Percentiles rank a stretch among this genome's conserved stretches.
phyloP scores from a whole-genome alignment of 768 basidiomycete species.

The Leccinum disarticulatum region DNA sequence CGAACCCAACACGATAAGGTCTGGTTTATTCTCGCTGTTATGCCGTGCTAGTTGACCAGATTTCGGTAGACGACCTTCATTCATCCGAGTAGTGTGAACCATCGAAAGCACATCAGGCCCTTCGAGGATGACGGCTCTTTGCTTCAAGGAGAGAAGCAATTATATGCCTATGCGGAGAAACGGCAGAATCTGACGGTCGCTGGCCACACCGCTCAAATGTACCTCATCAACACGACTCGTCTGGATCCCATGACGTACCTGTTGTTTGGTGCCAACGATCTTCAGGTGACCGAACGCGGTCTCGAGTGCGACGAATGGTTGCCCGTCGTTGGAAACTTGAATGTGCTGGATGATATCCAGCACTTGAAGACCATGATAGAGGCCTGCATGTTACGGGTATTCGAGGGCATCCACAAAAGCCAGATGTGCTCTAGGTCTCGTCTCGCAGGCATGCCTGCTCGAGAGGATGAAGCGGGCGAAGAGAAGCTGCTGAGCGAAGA shows the following conservation, averaged over 20 bases:
- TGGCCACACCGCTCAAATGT: conserved; percentile 55
- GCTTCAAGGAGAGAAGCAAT: conserved; percentile 56
- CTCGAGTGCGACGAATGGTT: conserved; percentile 91
- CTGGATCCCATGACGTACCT: conserved; percentile 88
- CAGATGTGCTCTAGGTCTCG: conserved; percentile 27
- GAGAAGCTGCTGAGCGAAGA: conserved; percentile 39
- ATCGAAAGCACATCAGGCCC: conserved; percentile 48
- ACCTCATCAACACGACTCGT: conserved; percentile 76
- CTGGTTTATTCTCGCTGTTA: conserved; percentile 15
- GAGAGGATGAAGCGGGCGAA: conserved; percentile 58
- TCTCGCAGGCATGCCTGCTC: conserved; percentile 35
- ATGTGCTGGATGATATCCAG: conserved; percentile 80
- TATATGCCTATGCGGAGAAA: conserved; percentile 85
- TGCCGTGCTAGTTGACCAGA: conserved; percentile 11
- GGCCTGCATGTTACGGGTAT: conserved; percentile 83
- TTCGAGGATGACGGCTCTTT: conserved; percentile 18
- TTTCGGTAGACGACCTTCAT: conserved; percentile 63
- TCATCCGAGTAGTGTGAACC: conserved; percentile 86
- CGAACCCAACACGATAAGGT: conserved; percentile 87
- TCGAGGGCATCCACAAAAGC: conserved; percentile 71
- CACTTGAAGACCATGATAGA: conserved; percentile 79
- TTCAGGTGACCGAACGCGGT: conserved; percentile 67
- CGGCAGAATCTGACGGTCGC: conserved; percentile 64
- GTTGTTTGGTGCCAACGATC: conserved; percentile 84
- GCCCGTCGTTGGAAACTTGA: conserved; percentile 71